These are phyloP conservation scores for Ceratocystis eucalypticola DNA, from an alignment of 2,329 filamentous ascomycete genomes.

Conservation along the genomic window DNA sequence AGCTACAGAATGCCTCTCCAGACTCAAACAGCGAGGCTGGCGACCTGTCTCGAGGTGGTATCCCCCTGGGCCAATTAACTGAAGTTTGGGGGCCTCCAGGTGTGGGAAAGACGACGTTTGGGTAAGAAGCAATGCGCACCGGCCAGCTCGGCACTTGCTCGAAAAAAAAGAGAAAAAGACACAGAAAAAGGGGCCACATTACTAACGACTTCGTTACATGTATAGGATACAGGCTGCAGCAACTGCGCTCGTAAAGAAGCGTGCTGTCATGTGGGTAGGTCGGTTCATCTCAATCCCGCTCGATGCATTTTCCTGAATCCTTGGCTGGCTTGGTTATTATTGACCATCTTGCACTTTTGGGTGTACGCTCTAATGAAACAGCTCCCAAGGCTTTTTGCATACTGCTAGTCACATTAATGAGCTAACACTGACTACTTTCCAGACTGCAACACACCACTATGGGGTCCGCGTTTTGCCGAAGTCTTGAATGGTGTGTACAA, in stretches of 20 bases:
- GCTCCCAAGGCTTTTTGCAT: background rate
- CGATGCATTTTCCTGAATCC: background rate
- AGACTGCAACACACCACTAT: slow-evolving; percentile 37
- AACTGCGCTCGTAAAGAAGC: slow-evolving; percentile 45
- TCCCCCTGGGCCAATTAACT: slow-evolving; percentile 63
- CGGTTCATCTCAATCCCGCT: slow-evolving; percentile 27
- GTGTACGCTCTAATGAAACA: background rate
- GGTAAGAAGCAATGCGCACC: slow-evolving; percentile 34
- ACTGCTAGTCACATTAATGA: background rate
- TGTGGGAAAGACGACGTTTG: slow-evolving; percentile 70
- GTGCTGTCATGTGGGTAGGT: slow-evolving; percentile 74
- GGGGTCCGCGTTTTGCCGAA: slow-evolving; percentile 23
- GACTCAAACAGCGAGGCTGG: background rate
- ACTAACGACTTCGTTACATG: slow-evolving; percentile 12
- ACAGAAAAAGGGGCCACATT: background rate
- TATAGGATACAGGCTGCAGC: slow-evolving; percentile 55
- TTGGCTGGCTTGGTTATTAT: background rate
- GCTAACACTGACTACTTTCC: slow-evolving; percentile 10
- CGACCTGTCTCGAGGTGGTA: slow-evolving; percentile 34
- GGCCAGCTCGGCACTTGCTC: background rate
- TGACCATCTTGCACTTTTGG: background rate
- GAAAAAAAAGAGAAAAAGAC: no score
- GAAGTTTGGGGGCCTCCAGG: slow-evolving; percentile 84
- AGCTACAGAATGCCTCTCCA: background rate
- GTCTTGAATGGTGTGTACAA: slow-evolving; percentile 16